These are phyloP conservation scores for Tephrocybe sp. DNA, from an alignment of 768 basidiomycete genomes.

Conservation along the genomic window DNA sequence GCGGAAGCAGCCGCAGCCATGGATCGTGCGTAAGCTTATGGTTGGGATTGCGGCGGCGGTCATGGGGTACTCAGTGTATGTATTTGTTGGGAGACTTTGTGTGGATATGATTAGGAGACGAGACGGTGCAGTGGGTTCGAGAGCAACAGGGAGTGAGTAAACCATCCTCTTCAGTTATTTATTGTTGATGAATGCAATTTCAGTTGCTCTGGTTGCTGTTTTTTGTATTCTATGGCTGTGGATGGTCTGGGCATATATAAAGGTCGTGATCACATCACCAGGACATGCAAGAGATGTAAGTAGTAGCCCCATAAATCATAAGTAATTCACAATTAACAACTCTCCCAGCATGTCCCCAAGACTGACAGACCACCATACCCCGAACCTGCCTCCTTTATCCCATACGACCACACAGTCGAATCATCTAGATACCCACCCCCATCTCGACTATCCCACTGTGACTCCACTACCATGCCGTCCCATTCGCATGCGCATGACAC, in stretches of 20 bases:
- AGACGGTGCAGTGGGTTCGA: slow-evolving; percentile 40
- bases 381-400: slow-evolving; percentile 6
- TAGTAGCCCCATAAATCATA: too few relatives aligned
- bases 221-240: slow-evolving; percentile 65
- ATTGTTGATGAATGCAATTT: not conserved
- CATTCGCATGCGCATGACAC: slow-evolving; percentile 12
- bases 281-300: slow-evolving; percentile 65
- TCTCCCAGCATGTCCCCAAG: slow-evolving; percentile 26
- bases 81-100: slow-evolving; percentile 73
- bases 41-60: slow-evolving; percentile 58
- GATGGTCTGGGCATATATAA: slow-evolving; percentile 76
- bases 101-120: slow-evolving; percentile 61
- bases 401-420: slow-evolving; percentile 8
- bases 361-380: slow-evolving; percentile 25
- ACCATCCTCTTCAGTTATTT: not conserved
- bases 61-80: slow-evolving; percentile 69
- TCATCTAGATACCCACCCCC: not conserved
- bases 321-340: too few relatives aligned
- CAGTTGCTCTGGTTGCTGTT: slow-evolving; percentile 66
- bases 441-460: slow-evolving; percentile 1
- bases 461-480: too few relatives aligned
- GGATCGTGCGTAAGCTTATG: slow-evolving; percentile 70
- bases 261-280: slow-evolving; percentile 63
- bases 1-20: slow-evolving; percentile 60
- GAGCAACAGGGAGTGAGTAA: slow-evolving; percentile 70